Percentiles rank a stretch among this genome's conserved stretches.
Conservation (phyloP, 129 eudicot species). For the Arctium lappa region DNA sequence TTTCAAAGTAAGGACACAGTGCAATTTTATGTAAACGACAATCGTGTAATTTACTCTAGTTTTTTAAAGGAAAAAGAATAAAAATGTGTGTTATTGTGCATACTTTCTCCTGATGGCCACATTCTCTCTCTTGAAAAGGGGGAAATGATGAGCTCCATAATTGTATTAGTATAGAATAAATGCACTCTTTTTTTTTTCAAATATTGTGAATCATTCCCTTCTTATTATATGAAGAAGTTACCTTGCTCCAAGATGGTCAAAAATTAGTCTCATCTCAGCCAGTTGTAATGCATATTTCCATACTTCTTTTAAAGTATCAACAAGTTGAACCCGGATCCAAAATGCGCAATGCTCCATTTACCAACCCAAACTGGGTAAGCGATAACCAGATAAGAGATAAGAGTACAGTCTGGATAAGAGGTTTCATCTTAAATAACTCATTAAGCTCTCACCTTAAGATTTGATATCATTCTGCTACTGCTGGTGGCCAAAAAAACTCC, state of each 20-base stretch:
- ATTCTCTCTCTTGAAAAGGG: too few relatives aligned
- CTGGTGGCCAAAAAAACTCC: constrained; percentile 65
- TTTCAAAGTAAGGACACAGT: too few relatives aligned
- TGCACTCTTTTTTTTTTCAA: too few relatives aligned
- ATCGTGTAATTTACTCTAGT: too few relatives aligned
- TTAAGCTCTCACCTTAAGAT: constrained; percentile 66
- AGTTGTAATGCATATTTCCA: not conserved
- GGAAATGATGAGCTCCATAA: too few relatives aligned
- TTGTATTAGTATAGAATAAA: too few relatives aligned
- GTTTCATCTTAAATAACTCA: constrained; percentile 46
- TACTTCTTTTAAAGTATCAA: not conserved
- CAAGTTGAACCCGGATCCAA: not conserved
- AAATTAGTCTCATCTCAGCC: not conserved
- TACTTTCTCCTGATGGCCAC: too few relatives aligned
- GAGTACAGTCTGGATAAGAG: not conserved
- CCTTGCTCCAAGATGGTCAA: constrained; percentile 3
- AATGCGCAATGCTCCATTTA: not conserved
- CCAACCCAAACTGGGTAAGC: not conserved
- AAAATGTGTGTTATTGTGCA: too few relatives aligned
- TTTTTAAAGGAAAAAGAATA: too few relatives aligned
- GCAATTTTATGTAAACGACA: too few relatives aligned
- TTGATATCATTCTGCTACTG: constrained; percentile 53
- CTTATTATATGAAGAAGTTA: not conserved
- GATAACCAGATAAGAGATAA: not conserved
- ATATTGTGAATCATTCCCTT: too few relatives aligned